Base-by-base conservation (phyloP, 306 rosid species). In the Benincasa hispida region DNA sequence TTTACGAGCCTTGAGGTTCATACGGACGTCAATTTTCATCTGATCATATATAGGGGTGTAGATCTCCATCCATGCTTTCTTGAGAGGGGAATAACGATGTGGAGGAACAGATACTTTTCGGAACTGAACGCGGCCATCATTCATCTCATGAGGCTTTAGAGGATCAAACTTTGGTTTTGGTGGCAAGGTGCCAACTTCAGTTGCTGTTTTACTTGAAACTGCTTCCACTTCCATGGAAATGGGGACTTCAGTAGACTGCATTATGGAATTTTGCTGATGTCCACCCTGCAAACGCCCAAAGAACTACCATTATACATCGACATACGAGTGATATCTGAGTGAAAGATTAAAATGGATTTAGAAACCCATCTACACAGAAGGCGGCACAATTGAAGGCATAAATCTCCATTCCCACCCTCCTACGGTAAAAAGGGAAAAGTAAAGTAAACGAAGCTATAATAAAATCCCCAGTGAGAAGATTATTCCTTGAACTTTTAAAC, bases 81-180 rank as follows among this genome's bases (percentile, higher is more conserved):
- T 92, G 77, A 92, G 96, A 53, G 96, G 98, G 0, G 93, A 79
- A 39, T 86, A 92, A 3, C 98, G 91, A 84, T 92, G 94, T 0
- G 88, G 90, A 5, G 98, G 98, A 78, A 92, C 98, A 13, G 91
- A 84, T 62, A 92, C 93, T 79, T 85, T 89, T 27, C 90, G 86
- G 70, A 92, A 92, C 78, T 92, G 98, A 79, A 92, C 87, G 77
- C 75, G 87, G 25, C 94, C 96, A 89, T 89, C 87, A 13, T 89
- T 86, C 92, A 92, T 90, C 87, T 90, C 98, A 86, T 89, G 94
- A 70, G 98, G 87, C 79, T 87, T 92, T 84, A 90, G 83, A 59
- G 98, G 91, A 56, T 85, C 84, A 84, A 88, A 92, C 67, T 76
- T 63, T 5, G 96, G 96, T 82, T 90, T 90, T 4, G 91, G 85